Percentiles rank a stretch among this genome's conserved stretches.
Evolutionary conservation across 1,139 yeast species (phyloP).

Genomic region (Pneumocystis carinii): DNA sequence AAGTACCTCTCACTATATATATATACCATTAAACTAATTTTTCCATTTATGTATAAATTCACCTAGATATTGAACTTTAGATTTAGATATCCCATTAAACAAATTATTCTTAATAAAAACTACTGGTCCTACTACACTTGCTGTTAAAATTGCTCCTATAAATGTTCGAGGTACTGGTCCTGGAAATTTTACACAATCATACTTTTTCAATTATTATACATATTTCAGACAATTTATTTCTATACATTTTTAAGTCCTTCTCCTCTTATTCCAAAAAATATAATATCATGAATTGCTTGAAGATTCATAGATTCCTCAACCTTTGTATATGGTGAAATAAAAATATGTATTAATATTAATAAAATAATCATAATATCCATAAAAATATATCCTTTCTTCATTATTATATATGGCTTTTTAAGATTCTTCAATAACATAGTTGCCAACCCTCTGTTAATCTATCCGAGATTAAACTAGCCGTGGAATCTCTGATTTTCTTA

Average conservation of each 20-base stretch:
- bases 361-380: constrained; percentile 14
- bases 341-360: constrained; percentile 27
- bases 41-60: not conserved
- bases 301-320: constrained; percentile 89
- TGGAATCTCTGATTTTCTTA: no score
- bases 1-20: constrained; percentile 21
- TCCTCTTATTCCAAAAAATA: constrained; percentile 41
- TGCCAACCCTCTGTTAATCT: no score
- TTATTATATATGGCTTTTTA: not conserved
- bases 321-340: constrained; percentile 65
- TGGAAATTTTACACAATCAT: constrained; percentile 67
- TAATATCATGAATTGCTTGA: constrained; percentile 77
- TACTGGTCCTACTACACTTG: constrained; percentile 18
- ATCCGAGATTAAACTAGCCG: no score
- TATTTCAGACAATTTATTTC: constrained; percentile 9
- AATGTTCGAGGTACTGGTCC: constrained; percentile 86
- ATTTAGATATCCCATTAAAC: not conserved
- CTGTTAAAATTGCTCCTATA: constrained; percentile 50
- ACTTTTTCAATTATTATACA: constrained; percentile 23
- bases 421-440: not conserved
- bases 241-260: constrained; percentile 4
- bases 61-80: constrained; percentile 22
- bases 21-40: constrained; percentile 17
- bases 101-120: not conserved
- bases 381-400: not conserved